These are phyloP conservation scores for Metschnikowia cerradonensis DNA, from an alignment of 805 yeast species.

Conservation along the genomic window DNA sequence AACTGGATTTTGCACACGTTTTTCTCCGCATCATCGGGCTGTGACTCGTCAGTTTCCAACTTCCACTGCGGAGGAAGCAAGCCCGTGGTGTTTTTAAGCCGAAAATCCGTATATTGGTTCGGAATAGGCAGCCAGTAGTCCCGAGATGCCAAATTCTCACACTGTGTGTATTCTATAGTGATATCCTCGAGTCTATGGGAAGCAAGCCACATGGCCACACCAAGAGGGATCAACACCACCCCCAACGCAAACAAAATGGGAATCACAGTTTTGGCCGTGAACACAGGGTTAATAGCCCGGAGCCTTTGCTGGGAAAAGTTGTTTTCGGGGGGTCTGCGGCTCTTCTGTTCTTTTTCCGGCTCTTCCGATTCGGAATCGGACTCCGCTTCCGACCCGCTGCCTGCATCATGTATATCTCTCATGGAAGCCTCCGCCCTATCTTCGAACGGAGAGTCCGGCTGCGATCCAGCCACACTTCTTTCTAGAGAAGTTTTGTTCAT, in stretches of 20 bases:
- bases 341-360: constrained; percentile 39
- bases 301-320: constrained; percentile 56
- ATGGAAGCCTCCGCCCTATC: constrained; percentile 8
- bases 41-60: constrained; percentile 37
- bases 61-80: constrained; percentile 33
- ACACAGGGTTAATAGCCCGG: constrained; percentile 46
- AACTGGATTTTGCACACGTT: constrained; percentile 45
- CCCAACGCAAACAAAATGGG: constrained; percentile 39
- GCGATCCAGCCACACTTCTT: not conserved
- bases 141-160: constrained; percentile 32
- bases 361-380: constrained; percentile 40
- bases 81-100: constrained; percentile 23
- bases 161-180: constrained; percentile 39
- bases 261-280: constrained; percentile 40
- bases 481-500: not conserved
- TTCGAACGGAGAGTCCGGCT: constrained; percentile 14
- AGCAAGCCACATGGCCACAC: constrained; percentile 47
- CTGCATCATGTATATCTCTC: not conserved
- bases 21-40: constrained; percentile 45
- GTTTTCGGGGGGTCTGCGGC: constrained; percentile 61
- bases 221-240: constrained; percentile 39
- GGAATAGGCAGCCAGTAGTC: constrained; percentile 34
- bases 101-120: constrained; percentile 38
- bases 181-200: constrained; percentile 36
- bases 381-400: constrained; percentile 21